A percentile compares a stretch with the other conserved stretches of the same genome.
Evolutionary conservation across 306 rosid genomes (phyloP).

Genomic region (Arachis stenosperma): DNA sequence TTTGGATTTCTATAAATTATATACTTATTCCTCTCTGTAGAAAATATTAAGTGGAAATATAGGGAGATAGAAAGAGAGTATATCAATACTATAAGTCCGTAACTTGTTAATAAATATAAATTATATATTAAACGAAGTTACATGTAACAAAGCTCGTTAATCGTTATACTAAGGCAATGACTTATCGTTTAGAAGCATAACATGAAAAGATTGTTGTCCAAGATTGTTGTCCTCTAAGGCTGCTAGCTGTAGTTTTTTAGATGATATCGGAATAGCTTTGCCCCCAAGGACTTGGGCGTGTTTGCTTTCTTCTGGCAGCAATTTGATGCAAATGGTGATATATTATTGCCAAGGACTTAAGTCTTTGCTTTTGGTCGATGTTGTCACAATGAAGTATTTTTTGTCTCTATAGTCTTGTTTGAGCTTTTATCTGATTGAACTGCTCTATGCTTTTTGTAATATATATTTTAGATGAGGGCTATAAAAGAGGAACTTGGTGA

Average conservation of each 20-base stretch:
- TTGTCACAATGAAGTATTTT: no score
- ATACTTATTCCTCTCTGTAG: not conserved
- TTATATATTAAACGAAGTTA: no score
- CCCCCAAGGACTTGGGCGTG: conserved; percentile 5
- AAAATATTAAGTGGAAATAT: no score
- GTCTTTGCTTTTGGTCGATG: no score
- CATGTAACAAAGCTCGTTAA: no score
- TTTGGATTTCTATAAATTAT: not conserved
- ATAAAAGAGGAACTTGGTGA: conserved; percentile 99
- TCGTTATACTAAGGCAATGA: conserved; percentile 1
- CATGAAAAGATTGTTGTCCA: conserved; percentile 6
- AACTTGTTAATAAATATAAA: no score
- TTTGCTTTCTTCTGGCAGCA: conserved; percentile 17
- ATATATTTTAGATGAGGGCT: conserved; percentile 83
- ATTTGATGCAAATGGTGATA: conserved; percentile 29
- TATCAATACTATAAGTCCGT: no score
- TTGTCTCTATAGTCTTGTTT: conserved; percentile 2
- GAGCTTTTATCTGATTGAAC: conserved; percentile 27
- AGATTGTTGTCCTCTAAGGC: conserved; percentile 26
- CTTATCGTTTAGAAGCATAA: conserved; percentile 21
- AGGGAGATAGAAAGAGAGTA: no score
- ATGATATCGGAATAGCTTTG: conserved; percentile 19
- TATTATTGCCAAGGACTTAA: conserved; percentile 1
- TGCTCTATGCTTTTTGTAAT: conserved; percentile 35
- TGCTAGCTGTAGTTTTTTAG: not conserved